Evolutionary conservation across 345 rosid species (phyloP), one percentile per base, ranked within the genome.

Genomic region (Barbarea vulgaris): DNA sequence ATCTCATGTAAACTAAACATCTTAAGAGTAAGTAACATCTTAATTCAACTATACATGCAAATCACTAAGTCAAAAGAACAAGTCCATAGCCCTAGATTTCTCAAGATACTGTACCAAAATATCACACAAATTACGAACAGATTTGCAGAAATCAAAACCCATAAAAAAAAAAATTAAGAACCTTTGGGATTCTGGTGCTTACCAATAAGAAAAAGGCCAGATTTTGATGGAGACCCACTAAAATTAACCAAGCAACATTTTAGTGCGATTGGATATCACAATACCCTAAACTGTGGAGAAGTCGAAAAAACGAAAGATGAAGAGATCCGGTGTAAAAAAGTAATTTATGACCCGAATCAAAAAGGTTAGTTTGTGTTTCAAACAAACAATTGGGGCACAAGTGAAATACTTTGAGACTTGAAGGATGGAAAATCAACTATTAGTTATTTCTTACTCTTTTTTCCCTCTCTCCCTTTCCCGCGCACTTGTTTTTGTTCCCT

Each of bases 391-490:
- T 30, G 69, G 39, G 64, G 22, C 68, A 59, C 41, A 68, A 4
- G 4, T 14, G 9, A 12, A 75, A 68, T 0, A 3, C 3, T 30
- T 7, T 4, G 0, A n/a, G 42, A 68, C 3, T 59, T 8, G 1
- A 52, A 24, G 64, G 80, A 62, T 3, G 19, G 6, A 33, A 56
- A 44, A 21, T 15, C 55, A 74, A 74, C 13, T 8, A 66, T 65
- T 46, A 44, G 54, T 27, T 51, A 39, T 37, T 27, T 27, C 1
- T 63, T 30, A 31, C 51, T 61, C 34, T 56, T 46, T 72, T 54
- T 64, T 73, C 70, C 64, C 77, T 64, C 77, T 15, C 64, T 21
- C 31, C 2, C 18, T 41, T 63, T 73, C 77, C 77, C 77, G 77
- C 70, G 62, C 69, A 39, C 44, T 28, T 25, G 3, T 25, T 11